Base-by-base conservation (phyloP, 1,139 yeast genomes). In the Candida sp. region DNA sequence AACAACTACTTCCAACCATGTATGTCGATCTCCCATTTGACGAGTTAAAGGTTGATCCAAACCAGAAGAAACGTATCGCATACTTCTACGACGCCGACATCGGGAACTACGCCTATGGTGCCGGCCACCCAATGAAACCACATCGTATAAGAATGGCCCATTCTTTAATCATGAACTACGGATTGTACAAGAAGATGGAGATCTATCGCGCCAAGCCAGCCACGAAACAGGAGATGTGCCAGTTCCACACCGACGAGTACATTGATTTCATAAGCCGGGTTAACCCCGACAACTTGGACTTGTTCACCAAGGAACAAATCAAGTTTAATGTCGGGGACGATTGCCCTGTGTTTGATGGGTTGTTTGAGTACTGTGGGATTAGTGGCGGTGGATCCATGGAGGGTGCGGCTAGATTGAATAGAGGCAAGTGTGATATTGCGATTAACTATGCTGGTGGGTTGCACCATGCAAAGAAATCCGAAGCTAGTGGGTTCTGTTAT, bases 61-160 rank as follows among this genome's bases (percentile, higher is more conserved):
- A n/a, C 4, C 66, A 65, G 47, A 76, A 76, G 61, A 75, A 74
- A 56, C 60, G 81, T 48, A 77, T 77, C 49, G 81, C 81, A 7
- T 77, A 77, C 60, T 77, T 77, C 61, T 77, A 77, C 58, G 81
- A 77, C 58, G 80, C 96, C 38, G 98, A 94, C 68, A 97, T 94
- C 47, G 98, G 99, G 37, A 94, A 94, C 73, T 94, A 94, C 69
- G 96, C 97, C 44, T 94, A 94, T 68, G 98, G 98, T 52, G 96
- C 98, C 5, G 98, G 98, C 26, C 99, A 94, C 70, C 97, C 98
- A 47, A 94, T 94, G 98, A 94, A 94, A 67, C 98, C 98, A 31
- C 98, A 93, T 68, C 85, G 98, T 68, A 93, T 94, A 77, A 87
- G 98, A 84, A 93, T 94, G 98, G 96, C 98, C 7, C 98, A 94